Percentiles rank a stretch among this genome's conserved stretches.
phyloP scores from a whole-genome alignment of 495 filamentous ascomycete species.

The Clohesyomyces aquaticus region DNA sequence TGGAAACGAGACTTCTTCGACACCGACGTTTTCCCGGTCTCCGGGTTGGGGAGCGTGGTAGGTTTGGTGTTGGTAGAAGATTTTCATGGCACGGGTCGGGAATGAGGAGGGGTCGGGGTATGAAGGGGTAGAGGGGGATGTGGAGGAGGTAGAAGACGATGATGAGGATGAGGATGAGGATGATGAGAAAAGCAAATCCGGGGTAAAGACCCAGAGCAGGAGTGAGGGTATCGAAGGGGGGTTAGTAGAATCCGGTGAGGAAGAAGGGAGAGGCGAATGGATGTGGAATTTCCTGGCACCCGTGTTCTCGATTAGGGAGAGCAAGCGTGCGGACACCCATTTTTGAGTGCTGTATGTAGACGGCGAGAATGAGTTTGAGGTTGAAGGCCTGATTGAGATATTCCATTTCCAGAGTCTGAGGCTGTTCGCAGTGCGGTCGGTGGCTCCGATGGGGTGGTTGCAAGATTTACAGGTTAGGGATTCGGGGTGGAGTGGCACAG shows the following conservation, averaged over 20 bases:
- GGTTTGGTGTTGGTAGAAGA: constrained; percentile 39
- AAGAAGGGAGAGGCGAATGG: constrained; percentile 2
- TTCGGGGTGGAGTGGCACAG: background rate
- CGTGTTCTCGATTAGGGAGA: constrained; percentile 42
- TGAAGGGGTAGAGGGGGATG: background rate
- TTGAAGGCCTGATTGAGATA: constrained; percentile 4
- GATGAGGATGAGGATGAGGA: constrained; percentile 22
- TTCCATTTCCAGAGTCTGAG: constrained; percentile 31
- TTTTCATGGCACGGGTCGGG: constrained; percentile 44
- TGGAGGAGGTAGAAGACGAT: constrained; percentile 25
- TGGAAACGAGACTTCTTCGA: constrained; percentile 39
- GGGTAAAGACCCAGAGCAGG: constrained; percentile 47
- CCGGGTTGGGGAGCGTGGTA: constrained; percentile 4
- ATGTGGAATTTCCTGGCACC: constrained; percentile 45
- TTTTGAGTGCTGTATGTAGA: constrained; percentile 41
- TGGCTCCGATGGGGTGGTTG: constrained; percentile 12
- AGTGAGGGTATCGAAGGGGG: constrained; percentile 11
- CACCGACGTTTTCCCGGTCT: constrained; percentile 12
- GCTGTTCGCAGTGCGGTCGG: constrained; percentile 6
- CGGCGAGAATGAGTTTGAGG: background rate
- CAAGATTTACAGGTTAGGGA: constrained; percentile 13
- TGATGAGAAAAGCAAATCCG: constrained; percentile 44
- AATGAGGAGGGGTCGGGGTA: constrained; percentile 38
- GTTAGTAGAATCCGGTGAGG: background rate
- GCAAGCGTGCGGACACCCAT: constrained; percentile 46